Evolutionary conservation across 306 rosid species (phyloP).

Genomic region (Cicer pinnatifidum): DNA sequence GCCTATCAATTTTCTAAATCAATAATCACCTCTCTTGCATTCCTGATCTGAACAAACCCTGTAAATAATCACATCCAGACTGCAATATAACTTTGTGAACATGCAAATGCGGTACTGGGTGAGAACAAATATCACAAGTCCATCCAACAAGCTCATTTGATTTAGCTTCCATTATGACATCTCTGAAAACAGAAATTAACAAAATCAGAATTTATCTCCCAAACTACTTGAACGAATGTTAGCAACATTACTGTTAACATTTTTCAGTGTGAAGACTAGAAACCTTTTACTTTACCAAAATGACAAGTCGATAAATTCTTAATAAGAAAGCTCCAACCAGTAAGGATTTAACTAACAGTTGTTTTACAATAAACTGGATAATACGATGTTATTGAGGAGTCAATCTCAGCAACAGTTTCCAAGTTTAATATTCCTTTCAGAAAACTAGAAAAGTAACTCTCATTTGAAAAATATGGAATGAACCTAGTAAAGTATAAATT

Average conservation of each 20-base stretch:
- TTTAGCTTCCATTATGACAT: conserved; percentile 74
- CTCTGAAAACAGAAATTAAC: conserved; percentile 61
- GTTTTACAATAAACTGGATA: conserved; percentile 7
- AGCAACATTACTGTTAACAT: conserved; percentile 25
- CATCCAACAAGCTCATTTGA: conserved; percentile 54
- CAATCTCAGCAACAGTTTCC: conserved; percentile 32
- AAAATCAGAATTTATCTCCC: conserved; percentile 37
- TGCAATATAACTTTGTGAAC: conserved; percentile 81
- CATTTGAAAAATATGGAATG: conserved; percentile 11
- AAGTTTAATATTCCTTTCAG: conserved; percentile 26
- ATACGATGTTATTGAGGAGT: conserved; percentile 20
- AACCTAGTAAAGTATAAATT: conserved; percentile 8
- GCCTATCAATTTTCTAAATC: conserved; percentile 25
- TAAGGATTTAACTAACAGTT: conserved; percentile 19
- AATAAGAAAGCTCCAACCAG: conserved; percentile 29
- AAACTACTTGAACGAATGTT: conserved; percentile 32
- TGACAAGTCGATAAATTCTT: conserved; percentile 22
- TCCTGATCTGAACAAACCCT: conserved; percentile 77
- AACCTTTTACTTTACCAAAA: conserved; percentile 28
- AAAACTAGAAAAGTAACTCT: conserved; percentile 34
- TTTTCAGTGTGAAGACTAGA: conserved; percentile 5
- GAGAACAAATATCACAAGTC: conserved; percentile 68
- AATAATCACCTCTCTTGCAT: conserved; percentile 83
- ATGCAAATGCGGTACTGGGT: conserved; percentile 71
- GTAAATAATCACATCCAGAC: conserved; percentile 74